Conservation (phyloP, 2,329 filamentous ascomycete species). For the Aspergillus pseudoterreus region DNA sequence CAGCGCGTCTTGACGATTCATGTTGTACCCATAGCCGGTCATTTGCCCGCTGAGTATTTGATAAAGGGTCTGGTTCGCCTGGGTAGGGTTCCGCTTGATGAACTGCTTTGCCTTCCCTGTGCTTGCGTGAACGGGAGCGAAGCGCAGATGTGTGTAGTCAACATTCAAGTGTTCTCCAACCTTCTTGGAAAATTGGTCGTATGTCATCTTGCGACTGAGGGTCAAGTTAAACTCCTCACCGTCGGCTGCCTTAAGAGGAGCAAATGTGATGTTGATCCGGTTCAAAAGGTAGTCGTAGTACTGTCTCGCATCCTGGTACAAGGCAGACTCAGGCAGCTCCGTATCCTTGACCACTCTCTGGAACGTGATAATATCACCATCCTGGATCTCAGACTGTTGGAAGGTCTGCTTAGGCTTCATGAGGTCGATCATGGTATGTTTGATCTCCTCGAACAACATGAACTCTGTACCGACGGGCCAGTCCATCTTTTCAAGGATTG, state of each 20-base stretch:
- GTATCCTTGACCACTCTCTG: conserved; percentile 59
- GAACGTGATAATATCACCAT: conserved; percentile 95
- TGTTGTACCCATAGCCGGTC: conserved; percentile 63
- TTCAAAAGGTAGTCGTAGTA: conserved; percentile 95
- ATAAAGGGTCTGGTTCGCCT: conserved; percentile 68
- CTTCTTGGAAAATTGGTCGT: conserved; percentile 80
- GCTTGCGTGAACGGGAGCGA: conserved; percentile 77
- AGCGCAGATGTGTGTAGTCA: conserved; percentile 81
- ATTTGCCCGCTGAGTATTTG: conserved; percentile 76
- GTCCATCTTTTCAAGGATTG: conserved; percentile 77
- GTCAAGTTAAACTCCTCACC: conserved; percentile 71
- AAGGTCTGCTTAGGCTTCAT: conserved; percentile 90
- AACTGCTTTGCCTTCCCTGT: conserved; percentile 73
- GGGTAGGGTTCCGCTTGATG: conserved; percentile 68
- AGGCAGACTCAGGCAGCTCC: conserved; percentile 39
- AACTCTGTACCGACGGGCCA: conserved; percentile 75
- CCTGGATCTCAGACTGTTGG: conserved; percentile 88
- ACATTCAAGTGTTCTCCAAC: conserved; percentile 74
- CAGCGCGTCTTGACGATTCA: conserved; percentile 70
- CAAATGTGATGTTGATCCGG: conserved; percentile 74
- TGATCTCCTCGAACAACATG: conserved; percentile 92
- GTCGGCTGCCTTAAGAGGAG: conserved; percentile 54
- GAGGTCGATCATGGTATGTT: conserved; percentile 92
- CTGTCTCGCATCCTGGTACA: conserved; percentile 66
- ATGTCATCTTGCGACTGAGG: conserved; percentile 82